Base-by-base conservation (phyloP, 495 filamentous ascomycete genomes). In the Amniculicola lignicola region DNA sequence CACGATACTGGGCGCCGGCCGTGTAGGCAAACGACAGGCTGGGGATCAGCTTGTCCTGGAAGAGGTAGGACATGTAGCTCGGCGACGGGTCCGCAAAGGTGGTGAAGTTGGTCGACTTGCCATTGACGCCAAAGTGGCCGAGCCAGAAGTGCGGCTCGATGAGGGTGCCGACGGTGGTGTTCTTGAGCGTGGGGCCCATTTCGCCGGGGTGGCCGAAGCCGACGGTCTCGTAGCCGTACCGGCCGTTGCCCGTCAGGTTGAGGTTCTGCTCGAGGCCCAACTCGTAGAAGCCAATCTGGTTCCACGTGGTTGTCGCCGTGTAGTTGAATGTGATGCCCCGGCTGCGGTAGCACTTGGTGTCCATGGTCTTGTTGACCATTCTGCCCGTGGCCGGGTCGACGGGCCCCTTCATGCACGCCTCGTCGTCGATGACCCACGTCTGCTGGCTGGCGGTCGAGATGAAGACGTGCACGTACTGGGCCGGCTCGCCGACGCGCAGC, bases 11-110 rank as follows among this genome's bases (percentile, higher is more conserved):
- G 14, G 75, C 75, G 16, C 79, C 80, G 15, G 78, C 80, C 12
- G 80, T 82, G 66, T 81, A 82, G 29, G 74, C 77, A 69, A 72
- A 81, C 23, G 74, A 76, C 24, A 77, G 36, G 57, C 77, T 80
- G 12, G 77, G 73, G 14, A 81, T 79, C 11, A 65, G 44, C 6
- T 69, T 69, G 19, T 77, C 64, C 27, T 75, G 64, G 54, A 72
- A 77, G 12, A 82, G 60, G 0, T 71, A 69, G 15, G 72, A 74
- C 31, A 81, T 52, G 47, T 79, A 79, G 49, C 79, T 79, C 10
- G 76, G 56, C 40, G 72, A 63, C 9, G 73, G 69, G 57, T 79
- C 74, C 4, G 67, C 66, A 14, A 74, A 63, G 28, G 57, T 59
- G 16, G 65, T 72, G 64, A 79, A 79, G 54, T 81, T 81, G 22